Evolutionary conservation across 371 early-diverging fungal genomes (phyloP), one percentile per base, ranked within the genome.

Genomic region (Mortierella sp.): DNA sequence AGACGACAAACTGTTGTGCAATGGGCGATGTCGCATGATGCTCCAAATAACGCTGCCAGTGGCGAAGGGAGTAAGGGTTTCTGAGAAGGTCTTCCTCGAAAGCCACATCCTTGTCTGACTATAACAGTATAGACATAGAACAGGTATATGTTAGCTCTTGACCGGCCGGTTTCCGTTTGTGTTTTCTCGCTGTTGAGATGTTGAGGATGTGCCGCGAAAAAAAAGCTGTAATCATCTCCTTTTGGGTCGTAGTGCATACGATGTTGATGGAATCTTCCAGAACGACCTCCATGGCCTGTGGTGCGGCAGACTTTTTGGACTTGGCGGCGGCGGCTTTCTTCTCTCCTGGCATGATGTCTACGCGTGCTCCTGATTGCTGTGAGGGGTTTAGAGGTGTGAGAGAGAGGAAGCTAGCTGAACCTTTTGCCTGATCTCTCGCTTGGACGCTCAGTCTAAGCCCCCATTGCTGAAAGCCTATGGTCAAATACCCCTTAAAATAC

Each of bases 81-180:
- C 97, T 92, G 71, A 95, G 87, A 55, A 98, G 91, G 76, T 98
- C 98, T 82, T 97, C 96, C 87, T 99, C 99, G 82, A 96, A 98
- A 14, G 95, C 92, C 70, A 94, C 81, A 86, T 95, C 95, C 77
- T 91, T 91, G 77, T 94, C 93, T 67, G 88, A 84, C 93, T 93
- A 89, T 54, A 53, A 53, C 5, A 26, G 34, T 13, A 26, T 21
- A 48, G 24, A 43, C 2, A 1, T 26, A 43, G 11, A 55, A 43
- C 9, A 28, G 43, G 6, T 21, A 14, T 34, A 13, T 14, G 72
- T 51, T 70, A 70, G 70, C 24, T 43, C 34, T 26, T 40, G 43
- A 40, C 43, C 43, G 26, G 5, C 13, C 48, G 13, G 48, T 46
- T 46, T 9, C 4, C 44, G 5, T 6, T 70, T 24, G 9, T 69